Percentiles rank a stretch among this genome's conserved stretches.
phyloP scores from a whole-genome alignment of 345 rosid species.

The Mercurialis annua region DNA sequence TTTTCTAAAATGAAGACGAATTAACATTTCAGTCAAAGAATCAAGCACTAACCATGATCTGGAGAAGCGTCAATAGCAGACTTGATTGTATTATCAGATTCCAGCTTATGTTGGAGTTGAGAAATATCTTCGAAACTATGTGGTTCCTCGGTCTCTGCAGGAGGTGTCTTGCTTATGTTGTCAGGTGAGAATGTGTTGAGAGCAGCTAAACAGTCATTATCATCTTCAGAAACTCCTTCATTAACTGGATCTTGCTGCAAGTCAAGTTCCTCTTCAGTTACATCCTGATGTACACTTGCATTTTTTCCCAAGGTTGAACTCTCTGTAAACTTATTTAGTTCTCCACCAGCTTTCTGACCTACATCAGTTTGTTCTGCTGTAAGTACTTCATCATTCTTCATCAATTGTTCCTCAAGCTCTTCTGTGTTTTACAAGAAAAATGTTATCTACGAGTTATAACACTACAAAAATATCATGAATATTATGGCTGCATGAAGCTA shows the following conservation, averaged over 20 bases:
- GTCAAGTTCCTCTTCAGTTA: neutral
- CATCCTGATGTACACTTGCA: conserved; percentile 5
- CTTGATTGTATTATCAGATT: neutral
- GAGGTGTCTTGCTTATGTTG: neutral
- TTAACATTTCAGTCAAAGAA: neutral
- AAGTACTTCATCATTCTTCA: neutral
- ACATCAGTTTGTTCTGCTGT: neutral
- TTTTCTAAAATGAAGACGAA: no score
- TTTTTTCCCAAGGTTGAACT: conserved; percentile 12
- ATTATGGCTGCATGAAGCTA: neutral
- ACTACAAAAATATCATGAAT: neutral
- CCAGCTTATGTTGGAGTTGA: conserved; percentile 8
- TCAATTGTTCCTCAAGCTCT: neutral
- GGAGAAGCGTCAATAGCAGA: conserved; percentile 7
- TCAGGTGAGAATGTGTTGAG: conserved; percentile 7
- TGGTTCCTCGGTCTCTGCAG: conserved; percentile 8
- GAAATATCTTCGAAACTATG: conserved; percentile 8
- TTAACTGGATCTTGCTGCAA: conserved; percentile 3
- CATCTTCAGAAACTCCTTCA: neutral
- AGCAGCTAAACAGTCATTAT: neutral
- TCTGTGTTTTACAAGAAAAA: conserved; percentile 11
- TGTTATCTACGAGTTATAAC: neutral
- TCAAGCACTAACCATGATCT: conserved; percentile 15
- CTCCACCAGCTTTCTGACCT: neutral
- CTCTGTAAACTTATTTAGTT: conserved; percentile 1